These are phyloP conservation scores for Earliella scabrosa DNA, from an alignment of 1,284 basidiomycete species.

Conservation along the genomic window DNA sequence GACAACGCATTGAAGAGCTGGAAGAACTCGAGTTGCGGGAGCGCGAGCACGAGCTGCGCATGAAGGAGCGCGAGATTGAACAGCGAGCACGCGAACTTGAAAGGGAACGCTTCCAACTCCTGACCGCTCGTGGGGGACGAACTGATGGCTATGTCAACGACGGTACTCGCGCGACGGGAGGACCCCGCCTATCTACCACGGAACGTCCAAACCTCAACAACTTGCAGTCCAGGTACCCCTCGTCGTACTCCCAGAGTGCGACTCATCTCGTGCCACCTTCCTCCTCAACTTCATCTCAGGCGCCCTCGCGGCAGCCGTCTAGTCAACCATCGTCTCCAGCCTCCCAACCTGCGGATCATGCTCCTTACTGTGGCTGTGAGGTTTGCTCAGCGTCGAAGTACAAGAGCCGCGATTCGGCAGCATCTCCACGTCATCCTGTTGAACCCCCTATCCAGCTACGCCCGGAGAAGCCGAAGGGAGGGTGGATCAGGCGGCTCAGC, in stretches of 20 bases:
- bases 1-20: slow-evolving; percentile 52
- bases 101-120: slow-evolving; percentile 26
- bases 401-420: slow-evolving; percentile 30
- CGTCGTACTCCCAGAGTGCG: slow-evolving; percentile 46
- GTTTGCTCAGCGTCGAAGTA: slow-evolving; percentile 60
- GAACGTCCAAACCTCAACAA: slow-evolving; percentile 24
- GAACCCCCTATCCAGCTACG: slow-evolving; percentile 46
- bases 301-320: slow-evolving; percentile 23
- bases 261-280: slow-evolving; percentile 48
- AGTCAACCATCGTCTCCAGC: slow-evolving; percentile 33
- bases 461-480: slow-evolving; percentile 58
- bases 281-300: slow-evolving; percentile 18
- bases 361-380: slow-evolving; percentile 65
- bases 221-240: slow-evolving; percentile 18
- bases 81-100: slow-evolving; percentile 49
- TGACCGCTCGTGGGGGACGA: slow-evolving; percentile 24
- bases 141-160: slow-evolving; percentile 34
- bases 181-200: slow-evolving; percentile 13
- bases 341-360: slow-evolving; percentile 45
- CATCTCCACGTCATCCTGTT: slow-evolving; percentile 42
- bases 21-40: slow-evolving; percentile 55
- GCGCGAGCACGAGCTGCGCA: slow-evolving; percentile 56
- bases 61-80: slow-evolving; percentile 64
- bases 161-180: slow-evolving; percentile 17
- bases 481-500: slow-evolving; percentile 77